Base-by-base conservation (phyloP, 2,329 filamentous ascomycete genomes). In the Zymoseptoria ardabiliae region DNA sequence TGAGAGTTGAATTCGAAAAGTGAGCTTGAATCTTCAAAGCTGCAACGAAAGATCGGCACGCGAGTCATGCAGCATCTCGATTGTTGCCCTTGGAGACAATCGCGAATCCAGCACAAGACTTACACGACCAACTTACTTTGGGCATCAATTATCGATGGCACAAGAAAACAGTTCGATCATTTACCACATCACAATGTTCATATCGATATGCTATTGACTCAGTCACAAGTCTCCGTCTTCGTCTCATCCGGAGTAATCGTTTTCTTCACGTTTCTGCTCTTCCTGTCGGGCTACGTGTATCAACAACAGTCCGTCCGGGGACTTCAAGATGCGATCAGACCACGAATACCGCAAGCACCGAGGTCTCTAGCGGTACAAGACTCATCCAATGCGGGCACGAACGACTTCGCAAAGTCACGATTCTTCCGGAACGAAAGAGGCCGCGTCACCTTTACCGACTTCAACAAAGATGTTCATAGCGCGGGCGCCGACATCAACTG, bases 271-370 rank as follows among this genome's bases (percentile, higher is more conserved):
- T 74, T 86, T 45, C 83, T 91, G 4, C 85, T 97, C 23, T 97
- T 97, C 73, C 80, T 96, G 30, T 91, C 89, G 55, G 92, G 92
- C 69, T 96, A 95, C 73, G 83, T 86, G 2, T 82, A 96, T 56
- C 92, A 97, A 70, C 92, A 97, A 74, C 85, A 90, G 68, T 94
- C 91, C 0, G 84, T 96, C 4, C 83, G 82, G 63, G 87, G 87
- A 67, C 81, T 97, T 30, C 89, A 93, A 68, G 78, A 81, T 58
- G 89, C 89, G 19, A 87, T 96, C 68, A 82, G 81, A 65, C 81
- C 79, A 55, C 79, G 63, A 73, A 78, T 69, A 56, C 78, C 78
- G 0, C 72, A 73, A 57, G 73, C 76, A 19, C 69, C 77, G 5
- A 69, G 70, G 3, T 61, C 53, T 28, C 28, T 59, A 9, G 56